A percentile compares a stretch with the other conserved stretches of the same genome.
Evolutionary conservation across 1,284 basidiomycete genomes (phyloP).

Genomic region (Violaceomyces palustris): DNA sequence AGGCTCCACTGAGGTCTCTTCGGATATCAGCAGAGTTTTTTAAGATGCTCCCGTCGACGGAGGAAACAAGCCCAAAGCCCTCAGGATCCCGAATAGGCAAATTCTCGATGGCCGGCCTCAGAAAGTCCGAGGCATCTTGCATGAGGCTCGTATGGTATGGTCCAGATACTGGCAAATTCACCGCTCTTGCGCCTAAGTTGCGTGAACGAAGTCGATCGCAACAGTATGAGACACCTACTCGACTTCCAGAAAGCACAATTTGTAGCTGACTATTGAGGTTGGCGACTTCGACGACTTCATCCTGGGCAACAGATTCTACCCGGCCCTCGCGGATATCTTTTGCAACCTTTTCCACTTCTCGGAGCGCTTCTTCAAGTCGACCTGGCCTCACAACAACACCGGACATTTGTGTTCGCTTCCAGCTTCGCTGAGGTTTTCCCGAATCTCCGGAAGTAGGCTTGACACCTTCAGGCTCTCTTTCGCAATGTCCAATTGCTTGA

Average conservation of each 20-base stretch:
- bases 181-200: constrained; percentile 46
- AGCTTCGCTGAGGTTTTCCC: constrained; percentile 14
- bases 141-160: constrained; percentile 49
- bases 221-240: constrained; percentile 45
- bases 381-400: constrained; percentile 46
- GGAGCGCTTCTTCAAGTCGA: constrained; percentile 31
- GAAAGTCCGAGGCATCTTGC: constrained; percentile 28
- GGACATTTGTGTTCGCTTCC: constrained; percentile 48
- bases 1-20: constrained; percentile 28
- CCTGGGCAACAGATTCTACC: constrained; percentile 30
- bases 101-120: constrained; percentile 26
- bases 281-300: constrained; percentile 50
- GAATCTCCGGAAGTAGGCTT: not conserved
- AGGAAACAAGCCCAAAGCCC: constrained; percentile 31
- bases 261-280: constrained; percentile 50
- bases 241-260: constrained; percentile 45
- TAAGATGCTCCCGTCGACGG: constrained; percentile 27
- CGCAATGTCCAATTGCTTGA: too few species aligned
- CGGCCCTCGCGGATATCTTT: constrained; percentile 36
- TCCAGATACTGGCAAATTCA: constrained; percentile 48
- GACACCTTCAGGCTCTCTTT: not conserved
- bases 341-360: constrained; percentile 28
- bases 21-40: constrained; percentile 20
- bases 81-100: constrained; percentile 37
- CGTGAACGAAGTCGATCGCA: constrained; percentile 42